A percentile compares a stretch with the other conserved stretches of the same genome.
phyloP scores from a whole-genome alignment of 1,139 yeast species.

The Protomyces arabidopsidicola region DNA sequence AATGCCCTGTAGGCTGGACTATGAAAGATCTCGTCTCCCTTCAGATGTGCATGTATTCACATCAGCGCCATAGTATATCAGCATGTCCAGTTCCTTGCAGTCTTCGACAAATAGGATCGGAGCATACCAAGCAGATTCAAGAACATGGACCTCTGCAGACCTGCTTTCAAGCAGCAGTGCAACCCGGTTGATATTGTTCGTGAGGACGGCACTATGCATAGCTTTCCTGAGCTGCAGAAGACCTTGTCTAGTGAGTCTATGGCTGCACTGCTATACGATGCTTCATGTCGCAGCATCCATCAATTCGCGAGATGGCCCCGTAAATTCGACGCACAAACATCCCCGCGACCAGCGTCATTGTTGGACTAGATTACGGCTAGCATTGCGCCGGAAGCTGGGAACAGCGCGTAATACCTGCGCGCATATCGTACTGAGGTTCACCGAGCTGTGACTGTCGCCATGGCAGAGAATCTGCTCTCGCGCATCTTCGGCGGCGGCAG shows the following conservation, averaged over 20 bases:
- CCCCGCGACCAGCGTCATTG: no score
- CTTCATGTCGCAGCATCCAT: no score
- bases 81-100: neutral
- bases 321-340: no score
- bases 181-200: neutral
- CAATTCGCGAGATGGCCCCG: no score
- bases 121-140: constrained; percentile 12
- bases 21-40: constrained; percentile 7
- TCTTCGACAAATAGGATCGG: constrained; percentile 5
- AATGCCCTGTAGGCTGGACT: neutral
- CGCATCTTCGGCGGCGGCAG: constrained; percentile 25
- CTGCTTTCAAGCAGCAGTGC: neutral
- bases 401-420: neutral
- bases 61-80: neutral
- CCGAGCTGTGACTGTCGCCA: neutral
- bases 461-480: constrained; percentile 23
- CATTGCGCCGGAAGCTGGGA: neutral
- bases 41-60: neutral
- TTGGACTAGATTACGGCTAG: neutral
- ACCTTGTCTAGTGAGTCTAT: constrained; percentile 10
- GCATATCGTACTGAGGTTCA: neutral
- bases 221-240: constrained; percentile 8
- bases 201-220: constrained; percentile 8
- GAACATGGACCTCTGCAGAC: neutral
- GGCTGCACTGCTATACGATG: neutral